Conservation (phyloP, 2,329 filamentous ascomycete genomes). For the Dactylellina cionopaga region DNA sequence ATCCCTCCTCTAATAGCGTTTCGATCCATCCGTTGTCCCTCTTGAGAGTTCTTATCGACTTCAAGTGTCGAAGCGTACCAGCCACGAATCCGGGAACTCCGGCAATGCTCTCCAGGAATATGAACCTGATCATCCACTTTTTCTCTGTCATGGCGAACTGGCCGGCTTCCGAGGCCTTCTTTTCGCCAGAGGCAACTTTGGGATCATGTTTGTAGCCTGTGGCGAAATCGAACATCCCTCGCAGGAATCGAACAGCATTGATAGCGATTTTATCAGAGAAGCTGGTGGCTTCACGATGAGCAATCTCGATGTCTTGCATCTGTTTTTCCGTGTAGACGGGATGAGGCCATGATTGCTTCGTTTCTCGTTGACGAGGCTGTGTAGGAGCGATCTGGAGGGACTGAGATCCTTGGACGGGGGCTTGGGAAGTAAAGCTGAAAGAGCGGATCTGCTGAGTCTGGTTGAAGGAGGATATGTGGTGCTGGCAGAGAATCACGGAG, state of each 20-base stretch:
- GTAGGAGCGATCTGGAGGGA: constrained; percentile 29
- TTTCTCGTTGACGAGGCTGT: constrained; percentile 57
- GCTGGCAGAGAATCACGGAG: constrained; percentile 42
- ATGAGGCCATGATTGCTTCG: constrained; percentile 75
- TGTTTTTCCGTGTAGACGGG: constrained; percentile 79
- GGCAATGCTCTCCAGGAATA: constrained; percentile 94
- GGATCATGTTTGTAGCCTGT: constrained; percentile 82
- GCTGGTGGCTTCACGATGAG: constrained; percentile 77
- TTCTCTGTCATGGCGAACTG: constrained; percentile 79
- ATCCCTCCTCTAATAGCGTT: constrained; percentile 86
- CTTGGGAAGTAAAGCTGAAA: constrained; percentile 49
- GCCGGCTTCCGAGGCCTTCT: constrained; percentile 63
- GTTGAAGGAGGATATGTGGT: constrained; percentile 9
- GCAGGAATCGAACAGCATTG: constrained; percentile 76
- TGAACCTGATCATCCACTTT: constrained; percentile 88
- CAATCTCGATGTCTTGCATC: constrained; percentile 75
- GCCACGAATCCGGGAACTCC: constrained; percentile 97
- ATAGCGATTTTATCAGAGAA: constrained; percentile 83
- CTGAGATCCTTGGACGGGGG: constrained; percentile 22
- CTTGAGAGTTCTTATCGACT: constrained; percentile 83
- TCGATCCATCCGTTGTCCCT: constrained; percentile 97
- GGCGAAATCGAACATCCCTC: constrained; percentile 81
- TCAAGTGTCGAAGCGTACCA: constrained; percentile 89
- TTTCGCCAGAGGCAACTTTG: constrained; percentile 60
- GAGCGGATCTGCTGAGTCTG: constrained; percentile 22